Base-by-base conservation (phyloP, 2,329 filamentous ascomycete genomes). In the Lachnellula subtilissima region DNA sequence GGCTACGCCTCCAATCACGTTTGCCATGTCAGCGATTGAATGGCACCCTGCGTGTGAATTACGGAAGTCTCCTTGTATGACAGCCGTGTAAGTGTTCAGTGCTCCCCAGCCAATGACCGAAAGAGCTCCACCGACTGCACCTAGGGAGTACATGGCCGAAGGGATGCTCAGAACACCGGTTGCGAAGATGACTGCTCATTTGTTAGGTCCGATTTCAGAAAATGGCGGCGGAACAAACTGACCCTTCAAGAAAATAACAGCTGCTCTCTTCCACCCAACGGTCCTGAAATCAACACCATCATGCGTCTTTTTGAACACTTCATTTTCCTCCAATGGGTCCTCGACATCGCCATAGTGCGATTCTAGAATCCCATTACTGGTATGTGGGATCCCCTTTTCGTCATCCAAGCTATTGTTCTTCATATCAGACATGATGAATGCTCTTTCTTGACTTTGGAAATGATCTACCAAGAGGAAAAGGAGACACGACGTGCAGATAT, bases 21-120 rank as follows among this genome's bases (percentile, higher is more conserved):
- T 68, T 1, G 79, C 80, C 81, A 86, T 85, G 57, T 85, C 81
- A 22, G 78, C 75, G 45, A 81, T 77, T 14, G 72, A 75, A 62
- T 83, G 79, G 55, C 78, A 81, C 23, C 74, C 73, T 0, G 76
- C 74, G 54, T 82, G 76, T 23, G 69, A 67, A 56, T 77, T 76
- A n/a, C 78, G 71, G 58, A 81, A 82, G 50, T 80, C 69, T 37
- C 78, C 78, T 57, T 77, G 74, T 3, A 81, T 70, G 40, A 78
- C 70, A 5, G 73, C 74, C 39, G 75, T 75, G 64, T 79, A 69
- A 1, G 68, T 71, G 51, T 72, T 72, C 23, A 72, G 46, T 2
- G 63, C 57, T 35, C 61, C 62, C 62, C 75, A 76, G 1, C 72
- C 72, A 1, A 76, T 61, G 7, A 76, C 72, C 51, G 74, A 75